These are phyloP conservation scores for Calycina herbarum DNA, from an alignment of 2,329 filamentous ascomycete species.

Conservation along the genomic window DNA sequence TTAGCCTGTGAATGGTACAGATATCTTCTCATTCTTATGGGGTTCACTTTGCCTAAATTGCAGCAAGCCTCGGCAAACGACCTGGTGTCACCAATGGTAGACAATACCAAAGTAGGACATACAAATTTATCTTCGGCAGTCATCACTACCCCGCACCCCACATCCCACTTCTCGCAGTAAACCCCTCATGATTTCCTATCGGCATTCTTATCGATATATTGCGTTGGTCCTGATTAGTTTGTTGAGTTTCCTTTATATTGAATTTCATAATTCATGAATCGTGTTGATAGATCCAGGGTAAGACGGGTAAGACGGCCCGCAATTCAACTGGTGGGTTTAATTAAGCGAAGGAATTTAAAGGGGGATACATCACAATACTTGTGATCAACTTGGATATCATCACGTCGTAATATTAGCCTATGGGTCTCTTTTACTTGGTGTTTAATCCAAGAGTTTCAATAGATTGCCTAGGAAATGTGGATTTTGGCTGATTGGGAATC, in stretches of 20 bases:
- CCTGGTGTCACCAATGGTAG: background rate
- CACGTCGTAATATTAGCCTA: background rate
- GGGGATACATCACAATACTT: background rate
- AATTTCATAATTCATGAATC: background rate
- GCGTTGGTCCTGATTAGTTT: background rate
- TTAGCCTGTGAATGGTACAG: background rate
- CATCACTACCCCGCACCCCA: background rate
- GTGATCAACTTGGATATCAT: background rate
- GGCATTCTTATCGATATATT: background rate
- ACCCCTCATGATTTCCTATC: background rate
- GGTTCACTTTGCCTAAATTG: background rate
- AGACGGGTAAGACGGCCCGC: background rate
- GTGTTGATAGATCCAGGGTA: background rate
- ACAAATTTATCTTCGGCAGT: background rate
- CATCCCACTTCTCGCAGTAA: background rate
- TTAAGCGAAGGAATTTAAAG: background rate
- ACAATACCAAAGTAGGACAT: background rate
- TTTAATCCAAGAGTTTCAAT: background rate
- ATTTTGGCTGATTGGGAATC: background rate
- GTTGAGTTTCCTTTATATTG: background rate
- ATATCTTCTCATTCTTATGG: background rate
- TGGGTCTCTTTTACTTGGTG: background rate
- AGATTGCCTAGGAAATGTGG: background rate
- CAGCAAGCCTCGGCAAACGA: background rate
- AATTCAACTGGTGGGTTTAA: background rate